Evolutionary conservation across 2,329 filamentous ascomycete species (phyloP).

Genomic region (Drechslerella dactyloides): DNA sequence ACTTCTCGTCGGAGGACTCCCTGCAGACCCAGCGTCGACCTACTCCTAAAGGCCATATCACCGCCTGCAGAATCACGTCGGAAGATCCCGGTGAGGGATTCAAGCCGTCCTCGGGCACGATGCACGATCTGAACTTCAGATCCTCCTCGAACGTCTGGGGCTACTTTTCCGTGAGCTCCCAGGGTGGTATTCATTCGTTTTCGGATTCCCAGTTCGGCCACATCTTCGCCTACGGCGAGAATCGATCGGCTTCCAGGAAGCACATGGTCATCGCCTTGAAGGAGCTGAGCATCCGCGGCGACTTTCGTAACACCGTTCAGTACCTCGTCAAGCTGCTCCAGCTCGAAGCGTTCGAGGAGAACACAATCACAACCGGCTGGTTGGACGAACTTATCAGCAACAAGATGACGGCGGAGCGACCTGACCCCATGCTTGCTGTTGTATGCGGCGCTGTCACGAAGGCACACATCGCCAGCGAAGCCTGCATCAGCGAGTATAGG

Average conservation of each 20-base stretch:
- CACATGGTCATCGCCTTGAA: conserved; percentile 99
- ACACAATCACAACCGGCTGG: conserved; percentile 99
- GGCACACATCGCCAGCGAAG: conserved; percentile 91
- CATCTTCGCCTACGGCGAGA: conserved; percentile 99
- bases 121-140: conserved; percentile 99
- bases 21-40: conserved; percentile 84
- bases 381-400: conserved; percentile 98
- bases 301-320: conserved; percentile 97
- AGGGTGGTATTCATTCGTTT: conserved; percentile 98
- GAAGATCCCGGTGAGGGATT: conserved; percentile 99
- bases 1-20: conserved; percentile 87
- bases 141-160: conserved; percentile 99
- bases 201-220: conserved; percentile 99
- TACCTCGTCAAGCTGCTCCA: conserved; percentile 98
- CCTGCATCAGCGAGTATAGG: conserved; percentile 83
- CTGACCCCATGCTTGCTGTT: conserved; percentile 90
- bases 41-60: conserved; percentile 93
- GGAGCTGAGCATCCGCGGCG: conserved; percentile 98
- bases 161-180: conserved; percentile 98
- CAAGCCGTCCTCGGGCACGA: conserved; percentile 98
- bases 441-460: conserved; percentile 94
- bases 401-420: conserved; percentile 93
- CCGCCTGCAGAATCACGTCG: conserved; percentile 97
- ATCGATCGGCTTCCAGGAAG: conserved; percentile 91
- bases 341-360: conserved; percentile 97